Percentiles rank a stretch among this genome's conserved stretches.
Conservation (phyloP, 2,329 filamentous ascomycete species). For the Pleurostoma richardsiae region DNA sequence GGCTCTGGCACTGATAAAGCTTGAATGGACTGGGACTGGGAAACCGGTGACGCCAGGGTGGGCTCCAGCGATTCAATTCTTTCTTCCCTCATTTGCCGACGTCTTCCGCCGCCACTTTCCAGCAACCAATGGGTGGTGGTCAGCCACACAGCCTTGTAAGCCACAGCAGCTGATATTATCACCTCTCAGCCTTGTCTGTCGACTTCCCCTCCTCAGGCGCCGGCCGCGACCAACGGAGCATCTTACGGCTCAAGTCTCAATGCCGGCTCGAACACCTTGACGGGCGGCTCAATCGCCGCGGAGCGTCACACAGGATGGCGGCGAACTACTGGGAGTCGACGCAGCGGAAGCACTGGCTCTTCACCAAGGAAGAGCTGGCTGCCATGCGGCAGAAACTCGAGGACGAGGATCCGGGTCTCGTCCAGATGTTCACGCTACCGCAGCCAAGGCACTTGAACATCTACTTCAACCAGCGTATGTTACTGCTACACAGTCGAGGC, state of each 20-base stretch:
- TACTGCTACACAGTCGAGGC: too few relatives aligned
- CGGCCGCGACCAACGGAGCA: neutral
- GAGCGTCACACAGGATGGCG: constrained; percentile 57
- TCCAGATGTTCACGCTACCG: constrained; percentile 77
- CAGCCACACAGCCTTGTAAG: neutral
- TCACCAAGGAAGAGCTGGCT: constrained; percentile 74
- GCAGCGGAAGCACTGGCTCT: constrained; percentile 86
- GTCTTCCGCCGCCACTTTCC: too few relatives aligned
- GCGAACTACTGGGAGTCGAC: constrained; percentile 97
- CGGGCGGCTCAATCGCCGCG: neutral
- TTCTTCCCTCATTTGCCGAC: too few relatives aligned
- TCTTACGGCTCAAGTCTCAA: too few relatives aligned
- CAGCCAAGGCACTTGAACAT: constrained; percentile 80
- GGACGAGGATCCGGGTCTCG: constrained; percentile 67
- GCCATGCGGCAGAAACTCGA: constrained; percentile 72
- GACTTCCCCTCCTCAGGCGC: neutral
- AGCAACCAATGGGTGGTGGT: too few relatives aligned
- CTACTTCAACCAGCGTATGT: constrained; percentile 83
- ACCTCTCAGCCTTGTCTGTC: constrained; percentile 1
- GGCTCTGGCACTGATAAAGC: neutral
- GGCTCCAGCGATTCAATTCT: too few relatives aligned
- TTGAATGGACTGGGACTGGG: neutral
- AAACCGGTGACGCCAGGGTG: too few relatives aligned
- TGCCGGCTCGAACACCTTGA: neutral
- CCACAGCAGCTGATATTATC: neutral